phyloP scores from a whole-genome alignment of 805 yeast genomes.

The Monosporozyma solicola region DNA sequence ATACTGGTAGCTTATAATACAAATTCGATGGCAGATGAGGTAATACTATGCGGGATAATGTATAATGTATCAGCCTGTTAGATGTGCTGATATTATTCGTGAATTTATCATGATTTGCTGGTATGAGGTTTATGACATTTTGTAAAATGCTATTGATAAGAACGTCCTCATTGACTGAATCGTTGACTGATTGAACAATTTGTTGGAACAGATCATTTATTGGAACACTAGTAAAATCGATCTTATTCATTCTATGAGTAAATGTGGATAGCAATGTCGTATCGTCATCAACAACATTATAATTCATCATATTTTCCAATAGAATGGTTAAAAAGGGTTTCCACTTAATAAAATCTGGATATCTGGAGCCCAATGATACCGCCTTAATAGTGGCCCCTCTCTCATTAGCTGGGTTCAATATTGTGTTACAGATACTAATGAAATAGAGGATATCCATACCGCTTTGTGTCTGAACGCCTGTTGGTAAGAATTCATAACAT shows the following conservation, averaged over 20 bases:
- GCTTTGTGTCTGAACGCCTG: neutral
- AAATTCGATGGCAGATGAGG: neutral
- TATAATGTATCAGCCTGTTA: neutral
- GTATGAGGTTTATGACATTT: neutral
- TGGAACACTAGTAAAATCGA: slow-evolving; percentile 12
- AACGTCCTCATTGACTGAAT: neutral
- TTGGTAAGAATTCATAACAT: slow-evolving; percentile 20
- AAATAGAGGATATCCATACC: slow-evolving; percentile 37
- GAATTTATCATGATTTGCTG: neutral
- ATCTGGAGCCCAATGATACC: slow-evolving; percentile 47
- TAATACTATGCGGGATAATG: neutral
- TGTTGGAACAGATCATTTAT: slow-evolving; percentile 7
- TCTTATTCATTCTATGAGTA: slow-evolving; percentile 30
- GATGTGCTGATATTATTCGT: neutral
- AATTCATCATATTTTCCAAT: slow-evolving; percentile 24
- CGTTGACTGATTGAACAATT: slow-evolving; percentile 15
- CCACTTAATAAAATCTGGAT: slow-evolving; percentile 45
- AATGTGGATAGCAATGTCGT: slow-evolving; percentile 24
- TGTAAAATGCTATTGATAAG: neutral
- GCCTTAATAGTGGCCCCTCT: slow-evolving; percentile 57
- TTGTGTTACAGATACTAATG: slow-evolving; percentile 47
- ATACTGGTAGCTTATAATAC: neutral
- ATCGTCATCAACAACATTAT: neutral
- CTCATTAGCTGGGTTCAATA: slow-evolving; percentile 33
- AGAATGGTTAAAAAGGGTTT: slow-evolving; percentile 42